Evolutionary conservation across 768 basidiomycete genomes (phyloP).

Genomic region (Pleurotus giganteus): DNA sequence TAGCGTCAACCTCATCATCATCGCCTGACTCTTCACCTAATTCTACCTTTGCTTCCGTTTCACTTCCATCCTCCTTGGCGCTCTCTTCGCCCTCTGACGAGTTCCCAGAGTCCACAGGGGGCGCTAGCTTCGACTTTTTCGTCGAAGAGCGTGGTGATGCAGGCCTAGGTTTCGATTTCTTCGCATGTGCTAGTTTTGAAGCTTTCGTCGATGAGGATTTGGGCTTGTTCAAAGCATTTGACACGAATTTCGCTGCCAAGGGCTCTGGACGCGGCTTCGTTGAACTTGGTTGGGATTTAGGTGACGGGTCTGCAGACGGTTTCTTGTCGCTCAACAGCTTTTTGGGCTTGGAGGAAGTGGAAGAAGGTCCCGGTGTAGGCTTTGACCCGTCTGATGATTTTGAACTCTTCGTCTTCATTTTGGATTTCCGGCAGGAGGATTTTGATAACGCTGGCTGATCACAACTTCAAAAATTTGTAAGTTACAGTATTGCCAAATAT

Average conservation of each 20-base stretch:
- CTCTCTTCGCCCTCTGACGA: constrained; percentile 18
- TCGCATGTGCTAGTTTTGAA: not conserved
- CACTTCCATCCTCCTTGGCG: constrained; percentile 13
- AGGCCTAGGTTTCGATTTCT: not conserved
- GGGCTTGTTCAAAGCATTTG: constrained; percentile 5
- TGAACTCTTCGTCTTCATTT: not conserved
- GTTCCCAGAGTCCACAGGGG: not conserved
- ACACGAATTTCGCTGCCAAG: not conserved
- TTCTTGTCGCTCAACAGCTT: not conserved
- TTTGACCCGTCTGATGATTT: not conserved
- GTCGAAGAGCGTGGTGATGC: not conserved
- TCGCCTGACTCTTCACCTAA: constrained; percentile 14
- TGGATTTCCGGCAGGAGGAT: not conserved
- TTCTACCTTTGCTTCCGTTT: constrained; percentile 7
- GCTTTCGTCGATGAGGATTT: not conserved
- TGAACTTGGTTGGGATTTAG: not conserved
- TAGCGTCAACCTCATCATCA: constrained; percentile 18
- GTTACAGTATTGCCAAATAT: not conserved
- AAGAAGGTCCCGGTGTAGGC: not conserved
- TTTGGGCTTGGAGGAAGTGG: not conserved
- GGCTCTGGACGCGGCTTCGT: not conserved
- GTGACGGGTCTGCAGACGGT: not conserved
- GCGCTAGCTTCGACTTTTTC: not conserved
- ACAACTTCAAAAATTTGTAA: constrained; percentile 1
- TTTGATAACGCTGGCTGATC: not conserved